Base-by-base conservation (phyloP, 2,329 filamentous ascomycete genomes). In the Dothistroma pini region DNA sequence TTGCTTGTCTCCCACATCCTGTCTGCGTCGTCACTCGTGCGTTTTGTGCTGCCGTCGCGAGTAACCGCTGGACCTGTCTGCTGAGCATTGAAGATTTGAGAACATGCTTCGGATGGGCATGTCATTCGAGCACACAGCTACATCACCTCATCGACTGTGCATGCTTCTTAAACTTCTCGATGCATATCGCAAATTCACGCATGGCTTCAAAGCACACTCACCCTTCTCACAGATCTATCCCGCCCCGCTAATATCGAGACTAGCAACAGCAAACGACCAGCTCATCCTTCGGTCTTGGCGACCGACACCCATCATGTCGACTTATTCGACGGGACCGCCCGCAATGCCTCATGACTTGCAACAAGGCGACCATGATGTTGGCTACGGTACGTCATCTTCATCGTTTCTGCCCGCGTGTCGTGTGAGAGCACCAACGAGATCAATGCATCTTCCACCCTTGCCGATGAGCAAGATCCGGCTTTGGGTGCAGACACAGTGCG, bases 51-150 rank as follows among this genome's bases (percentile, higher is more conserved):
- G 59, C 59, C 57, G 41, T 41, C 56, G 41, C 59, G 59, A 61
- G 63, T 66, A 63, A 63, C 63, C 21, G 58, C 41, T 41, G 44
- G 57, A 57, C 63, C 49, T 54, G 51, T 54, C 54, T 59, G 59
- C 29, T 62, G 57, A 63, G 54, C 61, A 59, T 56, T 56, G 48
- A 60, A 38, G 44, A 66, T 63, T 66, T 66, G 63, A 63, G 41
- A 53, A 21, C 14, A 12, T 31, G 22, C 31, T 22, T 19, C 11
- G 14, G 8, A 11, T 31, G 29, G 31, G n/a, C 50, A 34, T 53
- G 25, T 11, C 31, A 19, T 12, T 12, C 11, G 21, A 16, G 31
- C 60, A 55, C 62, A 59, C 58, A 47, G 53, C 54, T 7, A 22
- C 10, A 25, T 12, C 21, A 35, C 16, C 31, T 53, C n/a, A n/a